Conservation (phyloP, 352 stramenopile genomes). For the Globisporangium paroecandrum region DNA sequence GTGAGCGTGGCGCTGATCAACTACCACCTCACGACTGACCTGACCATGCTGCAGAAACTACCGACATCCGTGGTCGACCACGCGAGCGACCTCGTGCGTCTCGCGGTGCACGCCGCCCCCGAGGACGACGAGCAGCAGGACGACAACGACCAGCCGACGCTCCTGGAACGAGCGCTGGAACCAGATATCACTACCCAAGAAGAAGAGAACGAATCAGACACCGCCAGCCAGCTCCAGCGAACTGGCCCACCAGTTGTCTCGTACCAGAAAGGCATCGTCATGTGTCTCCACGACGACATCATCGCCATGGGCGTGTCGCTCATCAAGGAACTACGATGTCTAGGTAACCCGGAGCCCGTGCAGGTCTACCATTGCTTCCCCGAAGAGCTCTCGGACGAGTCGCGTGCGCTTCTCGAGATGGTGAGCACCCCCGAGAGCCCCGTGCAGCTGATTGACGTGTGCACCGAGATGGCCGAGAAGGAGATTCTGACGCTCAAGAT, state of each 20-base stretch:
- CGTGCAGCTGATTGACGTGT: constrained; percentile 48
- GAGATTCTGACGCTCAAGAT: constrained; percentile 31
- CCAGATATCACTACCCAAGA: neutral
- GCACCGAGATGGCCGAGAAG: constrained; percentile 22
- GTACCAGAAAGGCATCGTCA: constrained; percentile 26
- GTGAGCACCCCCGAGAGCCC: constrained; percentile 26
- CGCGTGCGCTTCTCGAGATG: constrained; percentile 24
- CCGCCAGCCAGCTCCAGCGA: neutral
- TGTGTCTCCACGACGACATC: constrained; percentile 40
- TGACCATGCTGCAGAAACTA: neutral
- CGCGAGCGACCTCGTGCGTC: constrained; percentile 10
- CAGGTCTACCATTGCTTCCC: constrained; percentile 50
- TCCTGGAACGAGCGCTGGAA: neutral
- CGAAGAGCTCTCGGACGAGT: constrained; percentile 31
- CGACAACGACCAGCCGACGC: neutral
- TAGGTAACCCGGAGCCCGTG: constrained; percentile 42
- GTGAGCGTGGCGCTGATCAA: constrained; percentile 16
- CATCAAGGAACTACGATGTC: constrained; percentile 46
- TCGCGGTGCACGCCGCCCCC: constrained; percentile 6
- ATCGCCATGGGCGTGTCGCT: constrained; percentile 38
- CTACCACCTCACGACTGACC: constrained; percentile 8
- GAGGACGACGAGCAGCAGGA: constrained; percentile 2
- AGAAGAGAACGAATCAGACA: neutral
- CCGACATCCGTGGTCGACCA: constrained; percentile 7
- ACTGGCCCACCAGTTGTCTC: neutral